Evolutionary conservation across 371 early-diverging fungal species (phyloP).

Genomic region (Apophysomyces ossiformis): DNA sequence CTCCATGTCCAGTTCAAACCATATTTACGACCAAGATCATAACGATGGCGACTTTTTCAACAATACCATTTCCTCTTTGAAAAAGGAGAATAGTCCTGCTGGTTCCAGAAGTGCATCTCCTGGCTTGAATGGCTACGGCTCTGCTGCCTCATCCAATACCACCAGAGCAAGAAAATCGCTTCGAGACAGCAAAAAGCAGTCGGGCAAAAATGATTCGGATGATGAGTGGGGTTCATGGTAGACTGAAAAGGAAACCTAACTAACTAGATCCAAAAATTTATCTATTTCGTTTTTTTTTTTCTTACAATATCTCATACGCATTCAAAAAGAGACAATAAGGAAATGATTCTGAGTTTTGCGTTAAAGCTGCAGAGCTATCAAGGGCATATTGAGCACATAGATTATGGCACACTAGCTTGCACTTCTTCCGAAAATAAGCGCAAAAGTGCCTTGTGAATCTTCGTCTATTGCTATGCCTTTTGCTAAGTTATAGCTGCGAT

Average conservation of each 20-base stretch:
- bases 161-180: constrained; percentile 43
- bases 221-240: constrained; percentile 67
- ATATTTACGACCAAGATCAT: constrained; percentile 18
- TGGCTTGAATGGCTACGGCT: constrained; percentile 19
- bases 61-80: constrained; percentile 45
- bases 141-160: constrained; percentile 21
- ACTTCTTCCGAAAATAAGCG: too few species aligned
- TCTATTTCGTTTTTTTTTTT: neutral
- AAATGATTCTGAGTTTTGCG: neutral
- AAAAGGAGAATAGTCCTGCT: constrained; percentile 33
- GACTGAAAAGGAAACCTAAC: constrained; percentile 6
- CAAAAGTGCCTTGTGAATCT: too few species aligned
- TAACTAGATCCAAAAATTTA: neutral
- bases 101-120: constrained; percentile 45
- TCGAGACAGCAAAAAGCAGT: constrained; percentile 34
- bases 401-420: too few species aligned
- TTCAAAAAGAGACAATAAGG: neutral
- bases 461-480: too few species aligned
- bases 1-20: constrained; percentile 23
- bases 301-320: constrained; percentile 1
- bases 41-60: constrained; percentile 54
- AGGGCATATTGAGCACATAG: neutral
- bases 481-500: too few species aligned
- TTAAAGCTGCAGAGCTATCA: neutral
- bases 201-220: constrained; percentile 51